phyloP scores from a whole-genome alignment of 148 eudicot species.

The Silene latifolia region DNA sequence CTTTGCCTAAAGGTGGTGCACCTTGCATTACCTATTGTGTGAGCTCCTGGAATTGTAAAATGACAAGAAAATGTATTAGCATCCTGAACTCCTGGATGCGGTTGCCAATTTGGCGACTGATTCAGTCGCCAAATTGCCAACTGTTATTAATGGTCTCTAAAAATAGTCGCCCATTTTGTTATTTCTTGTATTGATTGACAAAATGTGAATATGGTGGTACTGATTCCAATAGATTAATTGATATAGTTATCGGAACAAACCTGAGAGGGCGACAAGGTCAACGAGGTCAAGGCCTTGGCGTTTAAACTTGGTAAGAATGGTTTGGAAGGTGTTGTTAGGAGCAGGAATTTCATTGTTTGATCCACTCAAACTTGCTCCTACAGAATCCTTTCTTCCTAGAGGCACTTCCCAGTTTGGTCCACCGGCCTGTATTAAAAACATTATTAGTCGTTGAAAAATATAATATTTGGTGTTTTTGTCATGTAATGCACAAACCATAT shows the following conservation, averaged over 20 bases:
- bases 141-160: no score
- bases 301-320: conserved; percentile 80
- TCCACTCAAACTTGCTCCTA: conserved; percentile 76
- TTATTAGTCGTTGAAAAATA: neutral
- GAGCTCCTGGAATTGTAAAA: conserved; percentile 45
- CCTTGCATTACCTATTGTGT: conserved; percentile 78
- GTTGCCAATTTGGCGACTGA: no score
- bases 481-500: neutral
- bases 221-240: no score
- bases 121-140: no score
- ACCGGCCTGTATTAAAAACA: conserved; percentile 42
- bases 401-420: conserved; percentile 91
- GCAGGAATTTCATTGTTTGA: conserved; percentile 87
- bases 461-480: neutral
- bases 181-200: no score
- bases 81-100: no score
- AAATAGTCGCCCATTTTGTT: no score
- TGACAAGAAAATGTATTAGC: neutral
- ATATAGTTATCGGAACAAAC: conserved; percentile 27
- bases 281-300: conserved; percentile 64
- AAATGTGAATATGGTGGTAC: no score
- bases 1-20: conserved; percentile 86
- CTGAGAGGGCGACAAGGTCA: conserved; percentile 88
- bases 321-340: conserved; percentile 84
- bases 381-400: conserved; percentile 79